Base-by-base conservation (phyloP, 345 rosid genomes). In the Linum tenue region DNA sequence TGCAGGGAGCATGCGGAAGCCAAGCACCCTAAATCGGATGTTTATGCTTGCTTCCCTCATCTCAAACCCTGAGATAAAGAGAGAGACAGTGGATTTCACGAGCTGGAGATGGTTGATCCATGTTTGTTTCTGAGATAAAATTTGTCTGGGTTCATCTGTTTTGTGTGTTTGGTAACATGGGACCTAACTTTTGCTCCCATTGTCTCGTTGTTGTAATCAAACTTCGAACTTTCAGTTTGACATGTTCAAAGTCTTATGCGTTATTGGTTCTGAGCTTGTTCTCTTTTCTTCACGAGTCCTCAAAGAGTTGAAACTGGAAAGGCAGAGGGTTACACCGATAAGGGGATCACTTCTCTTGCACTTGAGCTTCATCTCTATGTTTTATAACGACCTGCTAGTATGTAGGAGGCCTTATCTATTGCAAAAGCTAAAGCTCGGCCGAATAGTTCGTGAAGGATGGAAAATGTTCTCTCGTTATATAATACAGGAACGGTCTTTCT, bases 1-100 rank as follows among this genome's bases (percentile, higher is more conserved):
- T 70, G 73, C 64, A 70, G 10, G 73, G 73, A 70, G 51, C 73
- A 70, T 64, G 65, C 69, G 1, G 73, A 70, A 59, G 64, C 64
- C 5, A 70, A 64, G 60, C 73, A 70, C 38, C 73, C 73, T 12
- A 70, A 70, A 51, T 64, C 73, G 59, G 73, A 70, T 51, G 39
- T 59, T 38, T 59, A 38, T 8, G 53, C 37, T 22, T 70, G 73
- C 55, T 70, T 70, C 65, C 73, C 73, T 3, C 73, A 64, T 59
- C 73, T 70, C 40, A 64, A 70, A 39, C 53, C 53, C 15, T 9
- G 14, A 48, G 7, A 48, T 8, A 48, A 9, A 48, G 2, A 9
- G 31, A 48, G 2, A 9, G 31, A 7, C 53, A 48, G 6, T 48
- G 11, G 53, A 48, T 22, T 22, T 12, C 2, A 48, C 14, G 53